Percentiles rank a stretch among this genome's conserved stretches.
phyloP scores from a whole-genome alignment of 1,284 basidiomycete species.

The Golubevia pallescens region DNA sequence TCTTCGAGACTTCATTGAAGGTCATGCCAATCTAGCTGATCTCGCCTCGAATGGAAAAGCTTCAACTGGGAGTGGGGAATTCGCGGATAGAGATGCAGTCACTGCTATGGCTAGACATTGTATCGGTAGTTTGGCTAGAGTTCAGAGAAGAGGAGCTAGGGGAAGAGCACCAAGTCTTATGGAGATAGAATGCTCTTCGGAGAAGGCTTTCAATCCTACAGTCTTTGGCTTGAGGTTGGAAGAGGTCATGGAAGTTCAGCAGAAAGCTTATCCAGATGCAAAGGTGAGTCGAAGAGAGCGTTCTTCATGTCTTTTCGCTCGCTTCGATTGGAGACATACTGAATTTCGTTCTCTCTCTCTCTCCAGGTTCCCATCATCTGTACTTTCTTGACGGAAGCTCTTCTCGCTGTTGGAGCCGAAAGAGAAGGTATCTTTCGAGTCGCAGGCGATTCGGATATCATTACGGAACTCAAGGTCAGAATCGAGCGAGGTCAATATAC shows the following conservation, averaged over 20 bases:
- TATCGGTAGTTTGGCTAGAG: slow-evolving; percentile 73
- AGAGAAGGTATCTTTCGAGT: slow-evolving; percentile 88
- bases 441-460: slow-evolving; percentile 82
- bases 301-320: neutral
- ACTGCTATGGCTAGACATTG: slow-evolving; percentile 68
- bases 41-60: slow-evolving; percentile 71
- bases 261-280: slow-evolving; percentile 79
- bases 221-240: slow-evolving; percentile 88
- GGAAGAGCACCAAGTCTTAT: slow-evolving; percentile 78
- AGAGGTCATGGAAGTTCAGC: slow-evolving; percentile 80
- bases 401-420: slow-evolving; percentile 82
- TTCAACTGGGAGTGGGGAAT: no score
- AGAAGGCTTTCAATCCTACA: slow-evolving; percentile 81
- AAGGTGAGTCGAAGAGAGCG: slow-evolving; percentile 67
- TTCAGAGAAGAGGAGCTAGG: slow-evolving; percentile 79
- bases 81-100: neutral
- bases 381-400: slow-evolving; percentile 86
- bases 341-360: neutral
- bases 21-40: slow-evolving; percentile 70
- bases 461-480: slow-evolving; percentile 81
- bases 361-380: slow-evolving; percentile 75
- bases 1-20: slow-evolving; percentile 77
- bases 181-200: slow-evolving; percentile 86
- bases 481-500: slow-evolving; percentile 90
- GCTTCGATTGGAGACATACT: neutral